A percentile compares a stretch with the other conserved stretches of the same genome.
Conservation (phyloP, 352 stramenopile genomes). For the Saprolegnia parasitica region DNA sequence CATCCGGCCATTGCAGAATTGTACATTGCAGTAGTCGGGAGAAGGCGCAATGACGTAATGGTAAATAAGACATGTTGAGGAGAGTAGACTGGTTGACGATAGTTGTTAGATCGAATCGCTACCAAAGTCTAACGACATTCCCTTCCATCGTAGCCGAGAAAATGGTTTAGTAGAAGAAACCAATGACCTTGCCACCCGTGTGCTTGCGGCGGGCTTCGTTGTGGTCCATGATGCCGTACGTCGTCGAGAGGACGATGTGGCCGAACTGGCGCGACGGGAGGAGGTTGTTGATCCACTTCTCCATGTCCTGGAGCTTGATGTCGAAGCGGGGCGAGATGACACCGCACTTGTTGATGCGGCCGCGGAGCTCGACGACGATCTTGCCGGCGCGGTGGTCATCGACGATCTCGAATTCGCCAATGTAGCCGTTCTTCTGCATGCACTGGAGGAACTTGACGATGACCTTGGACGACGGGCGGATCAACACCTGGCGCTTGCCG, state of each 20-base stretch:
- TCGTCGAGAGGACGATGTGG: conserved; percentile 92
- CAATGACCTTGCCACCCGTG: conserved; percentile 99
- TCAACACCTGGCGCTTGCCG: conserved; percentile 98
- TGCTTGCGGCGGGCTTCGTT: conserved; percentile 97
- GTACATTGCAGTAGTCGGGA: no score
- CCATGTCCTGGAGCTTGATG: conserved; percentile 93
- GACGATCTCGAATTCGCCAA: conserved; percentile 99
- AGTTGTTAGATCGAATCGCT: no score
- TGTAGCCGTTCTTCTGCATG: conserved; percentile 99
- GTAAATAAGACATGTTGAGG: not conserved
- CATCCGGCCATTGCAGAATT: no score
- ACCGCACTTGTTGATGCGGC: conserved; percentile 99
- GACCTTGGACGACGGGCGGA: conserved; percentile 99
- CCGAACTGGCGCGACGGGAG: conserved; percentile 98
- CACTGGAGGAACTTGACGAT: conserved; percentile 99
- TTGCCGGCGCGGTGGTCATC: conserved; percentile 99
- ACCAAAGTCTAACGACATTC: not conserved
- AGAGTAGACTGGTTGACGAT: not conserved
- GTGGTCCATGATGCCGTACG: conserved; percentile 90
- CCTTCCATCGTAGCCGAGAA: not conserved
- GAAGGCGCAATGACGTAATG: not conserved
- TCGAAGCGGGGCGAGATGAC: conserved; percentile 99
- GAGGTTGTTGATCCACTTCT: conserved; percentile 99
- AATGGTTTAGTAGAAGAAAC: conserved; percentile 98
- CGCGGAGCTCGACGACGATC: conserved; percentile 98